Percentiles rank a stretch among this genome's conserved stretches.
phyloP scores from a whole-genome alignment of 2,329 filamentous ascomycete genomes.

The Pseudogymnoascus sp. region DNA sequence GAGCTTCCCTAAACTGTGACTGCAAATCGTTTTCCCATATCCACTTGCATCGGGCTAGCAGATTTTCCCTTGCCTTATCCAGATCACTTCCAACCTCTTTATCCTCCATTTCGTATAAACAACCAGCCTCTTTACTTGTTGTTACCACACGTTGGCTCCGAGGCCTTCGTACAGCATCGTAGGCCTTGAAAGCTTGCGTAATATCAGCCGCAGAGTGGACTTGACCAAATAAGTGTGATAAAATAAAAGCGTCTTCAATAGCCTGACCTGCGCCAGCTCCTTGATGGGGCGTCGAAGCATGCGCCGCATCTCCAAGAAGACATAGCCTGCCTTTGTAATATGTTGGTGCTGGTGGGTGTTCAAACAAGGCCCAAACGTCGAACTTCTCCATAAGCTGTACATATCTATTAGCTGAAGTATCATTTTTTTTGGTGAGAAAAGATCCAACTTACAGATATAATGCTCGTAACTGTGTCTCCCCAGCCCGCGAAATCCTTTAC shows the following conservation, averaged over 20 bases:
- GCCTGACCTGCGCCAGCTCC: slow-evolving; percentile 50
- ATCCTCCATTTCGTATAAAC: slow-evolving; percentile 37
- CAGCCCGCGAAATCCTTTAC: slow-evolving; percentile 30
- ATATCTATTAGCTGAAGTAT: slow-evolving; percentile 26
- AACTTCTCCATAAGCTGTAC: slow-evolving; percentile 36
- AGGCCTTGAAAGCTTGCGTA: slow-evolving; percentile 40
- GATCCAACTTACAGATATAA: slow-evolving; percentile 22
- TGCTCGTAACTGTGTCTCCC: slow-evolving; percentile 29
- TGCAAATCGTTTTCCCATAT: slow-evolving; percentile 31
- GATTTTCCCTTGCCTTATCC: slow-evolving; percentile 29
- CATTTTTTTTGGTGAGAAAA: slow-evolving; percentile 13
- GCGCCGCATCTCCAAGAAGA: slow-evolving; percentile 53
- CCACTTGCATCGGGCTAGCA: slow-evolving; percentile 28
- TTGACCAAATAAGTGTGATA: slow-evolving; percentile 39
- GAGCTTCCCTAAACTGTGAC: slow-evolving; percentile 31
- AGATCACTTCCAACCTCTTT: slow-evolving; percentile 30
- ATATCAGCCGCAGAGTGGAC: slow-evolving; percentile 29
- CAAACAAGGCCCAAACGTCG: slow-evolving; percentile 39
- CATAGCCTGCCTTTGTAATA: slow-evolving; percentile 37
- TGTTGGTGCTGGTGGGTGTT: slow-evolving; percentile 34
- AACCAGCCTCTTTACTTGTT: slow-evolving; percentile 22
- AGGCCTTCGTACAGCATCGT: slow-evolving; percentile 39
- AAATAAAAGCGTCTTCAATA: slow-evolving; percentile 42
- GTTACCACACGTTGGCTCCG: slow-evolving; percentile 25
- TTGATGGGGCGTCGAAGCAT: slow-evolving; percentile 52